Evolutionary conservation across 1,284 basidiomycete genomes (phyloP).

Genomic region (Tilletia indica): DNA sequence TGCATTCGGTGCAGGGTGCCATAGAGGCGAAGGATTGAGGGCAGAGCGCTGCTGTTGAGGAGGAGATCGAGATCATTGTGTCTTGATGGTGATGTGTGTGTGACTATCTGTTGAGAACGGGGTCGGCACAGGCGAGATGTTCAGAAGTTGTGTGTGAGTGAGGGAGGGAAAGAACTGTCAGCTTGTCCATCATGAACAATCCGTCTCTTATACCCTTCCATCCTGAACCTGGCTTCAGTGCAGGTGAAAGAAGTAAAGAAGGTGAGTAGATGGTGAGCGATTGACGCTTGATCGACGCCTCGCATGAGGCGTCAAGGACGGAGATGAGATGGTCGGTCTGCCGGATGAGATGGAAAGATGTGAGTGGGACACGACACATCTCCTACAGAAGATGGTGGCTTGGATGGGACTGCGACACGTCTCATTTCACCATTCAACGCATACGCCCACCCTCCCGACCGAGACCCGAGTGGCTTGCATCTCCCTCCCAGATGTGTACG

Average conservation of each 20-base stretch:
- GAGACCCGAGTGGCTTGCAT: too few species aligned
- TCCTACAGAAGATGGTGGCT: neutral
- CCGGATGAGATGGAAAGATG: neutral
- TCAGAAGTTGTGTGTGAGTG: constrained; percentile 59
- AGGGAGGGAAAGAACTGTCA: constrained; percentile 67
- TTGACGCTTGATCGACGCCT: constrained; percentile 8
- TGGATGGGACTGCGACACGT: neutral
- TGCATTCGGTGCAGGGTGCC: constrained; percentile 13
- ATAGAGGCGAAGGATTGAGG: constrained; percentile 2
- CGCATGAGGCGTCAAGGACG: too few species aligned
- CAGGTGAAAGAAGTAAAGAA: neutral
- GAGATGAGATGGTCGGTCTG: neutral
- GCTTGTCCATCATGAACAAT: neutral
- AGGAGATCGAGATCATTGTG: constrained; percentile 6
- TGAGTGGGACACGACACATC: neutral
- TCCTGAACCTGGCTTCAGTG: too few species aligned
- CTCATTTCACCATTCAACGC: neutral
- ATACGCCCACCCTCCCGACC: too few species aligned
- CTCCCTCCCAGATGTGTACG: too few species aligned
- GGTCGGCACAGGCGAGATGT: constrained; percentile 58
- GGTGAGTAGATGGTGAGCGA: neutral
- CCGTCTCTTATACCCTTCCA: too few species aligned
- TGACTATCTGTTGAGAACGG: too few species aligned
- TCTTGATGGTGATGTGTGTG: too few species aligned
- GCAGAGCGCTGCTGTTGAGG: constrained; percentile 1